These are phyloP conservation scores for Mortierella sp. DNA, from an alignment of 371 early-diverging fungal species.

Conservation along the genomic window DNA sequence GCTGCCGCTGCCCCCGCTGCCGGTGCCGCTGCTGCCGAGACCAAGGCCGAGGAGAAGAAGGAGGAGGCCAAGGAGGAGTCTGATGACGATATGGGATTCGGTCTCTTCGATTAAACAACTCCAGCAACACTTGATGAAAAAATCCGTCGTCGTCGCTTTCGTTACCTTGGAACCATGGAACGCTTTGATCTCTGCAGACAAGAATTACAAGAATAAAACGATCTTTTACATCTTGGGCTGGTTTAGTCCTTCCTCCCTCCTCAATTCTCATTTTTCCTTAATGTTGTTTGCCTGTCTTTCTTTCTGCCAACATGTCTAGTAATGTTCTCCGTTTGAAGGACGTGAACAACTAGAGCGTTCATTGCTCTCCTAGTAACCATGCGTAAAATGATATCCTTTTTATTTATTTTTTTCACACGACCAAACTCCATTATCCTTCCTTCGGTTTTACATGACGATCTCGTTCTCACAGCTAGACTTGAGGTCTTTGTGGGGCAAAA, in stretches of 20 bases:
- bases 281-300: too few relatives aligned
- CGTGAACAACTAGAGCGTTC: too few relatives aligned
- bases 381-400: too few relatives aligned
- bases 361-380: too few relatives aligned
- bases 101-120: conserved; percentile 68
- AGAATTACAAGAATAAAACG: neutral
- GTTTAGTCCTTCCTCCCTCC: too few relatives aligned
- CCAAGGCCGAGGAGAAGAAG: conserved; percentile 61
- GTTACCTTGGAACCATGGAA: neutral
- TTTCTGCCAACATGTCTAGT: too few relatives aligned
- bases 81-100: conserved; percentile 70
- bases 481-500: conserved; percentile 97
- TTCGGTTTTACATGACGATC: conserved; percentile 86
- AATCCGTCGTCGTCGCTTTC: neutral
- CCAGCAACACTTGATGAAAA: neutral
- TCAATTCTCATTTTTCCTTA: too few relatives aligned
- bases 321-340: too few relatives aligned
- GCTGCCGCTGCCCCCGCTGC: conserved; percentile 68
- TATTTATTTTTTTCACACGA: too few relatives aligned
- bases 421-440: neutral
- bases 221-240: too few relatives aligned
- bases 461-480: conserved; percentile 92
- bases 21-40: conserved; percentile 62
- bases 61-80: conserved; percentile 70
- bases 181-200: too few relatives aligned